phyloP scores from a whole-genome alignment of 2,329 filamentous ascomycete species.

The Verruconis gallopava region DNA sequence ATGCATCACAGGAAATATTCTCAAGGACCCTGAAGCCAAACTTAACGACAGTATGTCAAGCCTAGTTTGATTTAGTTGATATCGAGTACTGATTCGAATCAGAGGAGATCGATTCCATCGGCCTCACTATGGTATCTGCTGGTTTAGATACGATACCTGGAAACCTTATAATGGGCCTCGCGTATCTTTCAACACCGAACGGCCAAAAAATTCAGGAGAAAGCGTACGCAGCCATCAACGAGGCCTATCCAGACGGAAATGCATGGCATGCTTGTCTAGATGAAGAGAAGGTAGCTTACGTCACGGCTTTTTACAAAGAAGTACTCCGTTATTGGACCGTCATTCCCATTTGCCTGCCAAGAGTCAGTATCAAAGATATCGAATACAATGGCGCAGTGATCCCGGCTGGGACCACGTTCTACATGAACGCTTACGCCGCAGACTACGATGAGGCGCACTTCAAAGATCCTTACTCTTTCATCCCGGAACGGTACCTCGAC shows the following conservation, averaged over 20 bases:
- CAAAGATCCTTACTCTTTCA: conserved; percentile 47
- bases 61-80: no score
- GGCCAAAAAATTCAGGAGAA: conserved; percentile 59
- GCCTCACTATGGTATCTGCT: conserved; percentile 69
- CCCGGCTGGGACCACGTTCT: conserved; percentile 65
- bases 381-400: conserved; percentile 53
- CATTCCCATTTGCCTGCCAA: conserved; percentile 64
- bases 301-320: conserved; percentile 69
- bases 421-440: conserved; percentile 66
- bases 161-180: conserved; percentile 68
- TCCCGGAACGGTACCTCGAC: conserved; percentile 56
- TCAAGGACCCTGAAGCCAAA: conserved; percentile 57
- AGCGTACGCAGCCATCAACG: conserved; percentile 57
- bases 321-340: conserved; percentile 67
- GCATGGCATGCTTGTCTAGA: conserved; percentile 62
- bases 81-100: no score
- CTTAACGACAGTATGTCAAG: conserved; percentile 46
- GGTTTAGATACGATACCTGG: conserved; percentile 72
- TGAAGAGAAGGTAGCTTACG: conserved; percentile 64
- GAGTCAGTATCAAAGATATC: conserved; percentile 60
- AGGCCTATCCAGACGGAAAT: conserved; percentile 58
- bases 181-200: conserved; percentile 54
- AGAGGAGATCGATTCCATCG: conserved; percentile 70
- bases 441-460: conserved; percentile 61
- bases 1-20: conserved; percentile 56